Evolutionary conservation across 148 eudicot genomes (phyloP).

Genomic region (Heliosperma pusillum): DNA sequence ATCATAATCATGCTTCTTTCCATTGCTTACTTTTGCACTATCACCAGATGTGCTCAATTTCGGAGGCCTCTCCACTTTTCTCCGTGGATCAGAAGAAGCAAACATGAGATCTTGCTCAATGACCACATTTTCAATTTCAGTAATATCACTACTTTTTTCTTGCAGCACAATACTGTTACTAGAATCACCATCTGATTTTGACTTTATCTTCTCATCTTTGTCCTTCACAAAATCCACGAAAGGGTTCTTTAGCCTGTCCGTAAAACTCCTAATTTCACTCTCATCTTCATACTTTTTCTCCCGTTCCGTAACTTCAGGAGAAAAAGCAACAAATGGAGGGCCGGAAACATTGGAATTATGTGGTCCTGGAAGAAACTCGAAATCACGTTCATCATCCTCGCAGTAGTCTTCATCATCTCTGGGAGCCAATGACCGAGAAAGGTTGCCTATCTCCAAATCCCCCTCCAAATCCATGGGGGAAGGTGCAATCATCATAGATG

Average conservation of each 20-base stretch:
- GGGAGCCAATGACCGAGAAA: neutral
- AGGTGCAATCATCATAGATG: slow-evolving; percentile 25
- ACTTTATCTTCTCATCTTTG: slow-evolving; percentile 13
- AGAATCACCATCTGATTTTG: slow-evolving; percentile 17
- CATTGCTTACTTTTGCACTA: neutral
- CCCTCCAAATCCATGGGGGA: neutral
- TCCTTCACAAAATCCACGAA: slow-evolving; percentile 27
- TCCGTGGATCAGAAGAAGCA: slow-evolving; percentile 34
- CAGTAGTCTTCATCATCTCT: slow-evolving; percentile 21
- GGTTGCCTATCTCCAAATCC: neutral
- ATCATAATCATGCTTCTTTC: slow-evolving; percentile 19
- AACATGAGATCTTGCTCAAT: slow-evolving; percentile 48
- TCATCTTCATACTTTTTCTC: neutral
- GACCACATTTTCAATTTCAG: slow-evolving; percentile 18
- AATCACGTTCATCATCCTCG: slow-evolving; percentile 20
- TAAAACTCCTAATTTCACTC: too few species aligned
- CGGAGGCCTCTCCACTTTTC: slow-evolving; percentile 19
- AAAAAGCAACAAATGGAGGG: slow-evolving; percentile 46
- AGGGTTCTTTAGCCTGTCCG: slow-evolving; percentile 15
- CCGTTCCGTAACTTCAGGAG: slow-evolving; percentile 9
- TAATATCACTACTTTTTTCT: neutral
- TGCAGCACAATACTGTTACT: neutral
- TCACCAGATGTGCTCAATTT: slow-evolving; percentile 15
- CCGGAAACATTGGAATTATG: slow-evolving; percentile 31
- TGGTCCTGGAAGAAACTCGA: slow-evolving; percentile 19